Percentiles rank a stretch among this genome's conserved stretches.
phyloP scores from a whole-genome alignment of 495 filamentous ascomycete genomes.

The Rostrohypoxylon terebratum region DNA sequence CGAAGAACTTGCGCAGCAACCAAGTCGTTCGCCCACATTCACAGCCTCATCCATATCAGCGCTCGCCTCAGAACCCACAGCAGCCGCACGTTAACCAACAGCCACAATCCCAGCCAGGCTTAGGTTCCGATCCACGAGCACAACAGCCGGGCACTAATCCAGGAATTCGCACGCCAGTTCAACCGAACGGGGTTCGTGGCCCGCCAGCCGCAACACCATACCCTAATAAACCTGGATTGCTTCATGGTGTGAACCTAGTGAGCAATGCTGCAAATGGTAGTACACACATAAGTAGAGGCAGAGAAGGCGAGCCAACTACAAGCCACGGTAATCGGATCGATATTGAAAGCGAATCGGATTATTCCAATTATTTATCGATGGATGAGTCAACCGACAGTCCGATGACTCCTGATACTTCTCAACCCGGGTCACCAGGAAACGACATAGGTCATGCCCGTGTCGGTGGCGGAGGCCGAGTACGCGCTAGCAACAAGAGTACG shows the following conservation, averaged over 20 bases:
- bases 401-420: constrained; percentile 14
- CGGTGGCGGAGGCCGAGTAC: background rate
- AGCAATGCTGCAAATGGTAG: background rate
- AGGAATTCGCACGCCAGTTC: background rate
- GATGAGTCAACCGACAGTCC: constrained; percentile 20
- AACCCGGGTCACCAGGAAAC: constrained; percentile 7
- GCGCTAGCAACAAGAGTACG: background rate
- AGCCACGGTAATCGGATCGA: background rate
- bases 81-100: background rate
- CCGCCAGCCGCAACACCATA: background rate
- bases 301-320: background rate
- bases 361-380: constrained; percentile 13
- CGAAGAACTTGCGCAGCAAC: constrained; percentile 19
- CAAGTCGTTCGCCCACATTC: background rate
- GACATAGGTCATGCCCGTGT: background rate
- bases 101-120: background rate
- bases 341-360: constrained; percentile 14
- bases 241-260: background rate
- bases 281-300: background rate
- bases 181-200: constrained; percentile 12
- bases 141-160: background rate
- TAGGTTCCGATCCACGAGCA: constrained; percentile 1
- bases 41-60: background rate
- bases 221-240: background rate
- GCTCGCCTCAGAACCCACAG: constrained; percentile 4